Base-by-base conservation (phyloP, 2,329 filamentous ascomycete species). In the Aspergillus sp. region DNA sequence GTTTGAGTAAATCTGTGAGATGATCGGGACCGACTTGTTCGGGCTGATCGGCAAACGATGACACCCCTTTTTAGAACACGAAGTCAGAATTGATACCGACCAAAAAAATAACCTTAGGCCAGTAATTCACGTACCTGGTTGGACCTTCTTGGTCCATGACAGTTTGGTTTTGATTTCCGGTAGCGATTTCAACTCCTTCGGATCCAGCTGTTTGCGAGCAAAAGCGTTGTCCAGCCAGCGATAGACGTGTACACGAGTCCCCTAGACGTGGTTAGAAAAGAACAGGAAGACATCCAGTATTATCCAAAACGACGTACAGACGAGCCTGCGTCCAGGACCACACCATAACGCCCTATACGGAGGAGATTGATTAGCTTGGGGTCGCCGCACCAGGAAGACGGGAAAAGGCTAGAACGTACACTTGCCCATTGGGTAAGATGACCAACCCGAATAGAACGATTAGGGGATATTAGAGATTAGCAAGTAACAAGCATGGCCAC, bases 271-370 rank as follows among this genome's bases (percentile, higher is more conserved):
- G 41, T 45, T 51, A 48, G 45, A 47, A 38, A 35, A 34, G 29
- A 34, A 7, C 12, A 29, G 35, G 7, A n/a, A 12, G 35, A 5
- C 4, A 19, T 36, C 12, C 5, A 43, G 10, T 40, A 9, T 2
- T 32, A 5, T 5, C 8, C 1, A 32, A 46, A 19, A 19, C 19
- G 19, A 67, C 73, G 54, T 70, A 80, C 78, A 61, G 93, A 97
- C 68, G 93, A 97, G 58, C 93, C 93, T 66, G 93, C 93, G 78
- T 98, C 93, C 62, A 98, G 80, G 64, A 98, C 90, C 60, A 97
- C 87, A 65, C 90, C 93, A 77, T 94, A 96, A 73, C 75, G 73
- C 75, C 76, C 76, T 79, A 47, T 38, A 53, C 40, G 38, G 30
- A 19, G 28, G 32, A 29, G 38, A 19, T 41, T 30, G 30, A 38